A percentile compares a stretch with the other conserved stretches of the same genome.
phyloP scores from a whole-genome alignment of 352 stramenopile genomes.

The Pythium guiyangense region DNA sequence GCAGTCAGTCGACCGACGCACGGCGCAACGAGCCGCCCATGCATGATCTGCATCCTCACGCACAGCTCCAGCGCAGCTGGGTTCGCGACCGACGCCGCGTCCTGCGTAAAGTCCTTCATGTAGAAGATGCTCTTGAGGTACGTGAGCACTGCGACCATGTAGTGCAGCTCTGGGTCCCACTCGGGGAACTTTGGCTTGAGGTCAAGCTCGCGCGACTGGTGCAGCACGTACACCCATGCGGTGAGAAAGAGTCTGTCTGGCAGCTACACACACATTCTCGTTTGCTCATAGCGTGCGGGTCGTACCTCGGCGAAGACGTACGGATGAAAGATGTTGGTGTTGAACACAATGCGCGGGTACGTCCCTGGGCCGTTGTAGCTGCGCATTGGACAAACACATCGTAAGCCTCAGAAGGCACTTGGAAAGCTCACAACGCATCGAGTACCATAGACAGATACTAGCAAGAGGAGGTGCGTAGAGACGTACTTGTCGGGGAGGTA shows the following conservation, averaged over 20 bases:
- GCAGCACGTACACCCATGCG: background rate
- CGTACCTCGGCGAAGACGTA: slow-evolving; percentile 82
- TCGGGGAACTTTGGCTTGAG: slow-evolving; percentile 88
- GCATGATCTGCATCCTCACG: slow-evolving; percentile 8
- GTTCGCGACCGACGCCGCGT: slow-evolving; percentile 63
- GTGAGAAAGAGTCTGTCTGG: background rate
- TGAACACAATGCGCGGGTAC: slow-evolving; percentile 92
- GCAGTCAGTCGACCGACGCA: background rate
- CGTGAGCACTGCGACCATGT: slow-evolving; percentile 94
- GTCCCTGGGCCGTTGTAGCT: slow-evolving; percentile 93
- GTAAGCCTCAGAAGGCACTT: slow-evolving; percentile 1
- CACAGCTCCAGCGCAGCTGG: slow-evolving; percentile 82
- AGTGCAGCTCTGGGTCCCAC: slow-evolving; percentile 93
- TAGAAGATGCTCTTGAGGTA: slow-evolving; percentile 99
- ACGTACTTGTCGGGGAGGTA: slow-evolving; percentile 63
- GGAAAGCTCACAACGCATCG: background rate
- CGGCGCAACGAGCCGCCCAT: background rate
- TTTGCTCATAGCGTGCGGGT: background rate
- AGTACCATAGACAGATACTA: background rate
- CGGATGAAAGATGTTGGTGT: slow-evolving; percentile 91
- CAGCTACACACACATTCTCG: background rate
- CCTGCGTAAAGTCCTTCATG: slow-evolving; percentile 90
- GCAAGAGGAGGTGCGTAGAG: background rate
- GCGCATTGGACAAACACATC: slow-evolving; percentile 12
- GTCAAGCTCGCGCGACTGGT: slow-evolving; percentile 86